Base-by-base conservation (phyloP, 106 monocot genomes). In the Apostasia ramifera region DNA sequence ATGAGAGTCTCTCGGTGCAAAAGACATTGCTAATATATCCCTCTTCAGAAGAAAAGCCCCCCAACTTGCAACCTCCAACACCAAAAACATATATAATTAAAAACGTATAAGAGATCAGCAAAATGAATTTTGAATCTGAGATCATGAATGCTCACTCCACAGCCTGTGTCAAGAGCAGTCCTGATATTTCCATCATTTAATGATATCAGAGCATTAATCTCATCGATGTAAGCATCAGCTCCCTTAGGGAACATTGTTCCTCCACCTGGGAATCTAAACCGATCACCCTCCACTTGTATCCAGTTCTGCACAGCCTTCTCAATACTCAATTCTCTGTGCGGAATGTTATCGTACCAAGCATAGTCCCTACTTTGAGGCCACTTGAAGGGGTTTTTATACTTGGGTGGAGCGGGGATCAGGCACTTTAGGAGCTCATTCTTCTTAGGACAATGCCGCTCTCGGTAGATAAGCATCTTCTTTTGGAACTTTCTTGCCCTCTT, bases 221-320 rank as follows among this genome's bases (percentile, higher is more conserved):
- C 73, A 52, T 80, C 80, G 15, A 84, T 80, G 59, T 84, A 84
- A 66, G 59, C 57, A 69, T 84, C 79, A 1, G 80, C 83, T 13
- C 83, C 83, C 26, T 71, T 57, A 2, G 83, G 79, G 63, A 84
- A 84, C 72, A 78, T 78, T 1, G 83, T 84, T 10, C 83, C 83
- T 61, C 80, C 83, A 13, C 83, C 83, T 0, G 83, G 79, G 57
- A 84, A 84, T 38, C 64, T 57, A 66, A 84, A 80, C 40, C 59
- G 55, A 15, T 80, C 69, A 6, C 83, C 83, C 45, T 80, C 83
- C 49, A 80, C 78, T 50, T 79, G 79, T 8, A 84, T 76, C 83
- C 83, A 80, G 57, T 84, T 84, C 68, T 84, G 83, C 5, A 72
- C 76, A 4, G 81, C 83, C 71, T 90, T 91, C 76, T 86, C 82